These are phyloP conservation scores for Cyberlindnera nakhonratchasimensis DNA, from an alignment of 805 yeast genomes.

Conservation along the genomic window DNA sequence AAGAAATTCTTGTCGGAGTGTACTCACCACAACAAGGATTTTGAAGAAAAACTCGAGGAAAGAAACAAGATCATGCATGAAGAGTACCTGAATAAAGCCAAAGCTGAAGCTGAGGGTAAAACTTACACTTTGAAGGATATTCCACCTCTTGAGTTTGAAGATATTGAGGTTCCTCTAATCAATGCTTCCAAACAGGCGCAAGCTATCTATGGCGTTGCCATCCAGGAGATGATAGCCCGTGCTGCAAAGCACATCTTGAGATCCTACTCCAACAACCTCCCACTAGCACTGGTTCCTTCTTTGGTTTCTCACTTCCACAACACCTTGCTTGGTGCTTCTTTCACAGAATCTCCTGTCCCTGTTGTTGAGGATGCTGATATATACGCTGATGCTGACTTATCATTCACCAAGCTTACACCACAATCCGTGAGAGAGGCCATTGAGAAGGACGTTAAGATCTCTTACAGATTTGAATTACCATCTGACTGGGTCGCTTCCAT, in stretches of 20 bases:
- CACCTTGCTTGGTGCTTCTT: conserved; percentile 53
- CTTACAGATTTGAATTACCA: conserved; percentile 63
- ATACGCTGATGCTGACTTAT: conserved; percentile 38
- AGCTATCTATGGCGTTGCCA: conserved; percentile 16
- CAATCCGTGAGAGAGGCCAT: conserved; percentile 43
- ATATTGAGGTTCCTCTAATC: conserved; percentile 15
- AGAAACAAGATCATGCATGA: conserved; percentile 15
- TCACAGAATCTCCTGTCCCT: conserved; percentile 40
- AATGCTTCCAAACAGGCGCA: conserved; percentile 15
- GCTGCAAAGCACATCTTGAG: conserved; percentile 73
- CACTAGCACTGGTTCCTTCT: conserved; percentile 52
- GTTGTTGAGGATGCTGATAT: conserved; percentile 42
- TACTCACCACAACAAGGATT: conserved; percentile 22
- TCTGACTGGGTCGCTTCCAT: conserved; percentile 43
- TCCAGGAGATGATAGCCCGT: conserved; percentile 73
- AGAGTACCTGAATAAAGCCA: conserved; percentile 23
- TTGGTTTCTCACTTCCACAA: conserved; percentile 72
- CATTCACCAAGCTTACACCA: conserved; percentile 46
- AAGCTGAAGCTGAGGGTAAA: conserved; percentile 26
- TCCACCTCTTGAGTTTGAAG: conserved; percentile 23
- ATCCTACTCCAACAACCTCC: conserved; percentile 40
- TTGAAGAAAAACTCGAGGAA: conserved; percentile 16
- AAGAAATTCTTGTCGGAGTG: conserved; percentile 13
- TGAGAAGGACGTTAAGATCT: conserved; percentile 47
- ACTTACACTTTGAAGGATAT: conserved; percentile 18